These are phyloP conservation scores for Pholiota conissans DNA, from an alignment of 768 basidiomycete genomes.

Conservation along the genomic window DNA sequence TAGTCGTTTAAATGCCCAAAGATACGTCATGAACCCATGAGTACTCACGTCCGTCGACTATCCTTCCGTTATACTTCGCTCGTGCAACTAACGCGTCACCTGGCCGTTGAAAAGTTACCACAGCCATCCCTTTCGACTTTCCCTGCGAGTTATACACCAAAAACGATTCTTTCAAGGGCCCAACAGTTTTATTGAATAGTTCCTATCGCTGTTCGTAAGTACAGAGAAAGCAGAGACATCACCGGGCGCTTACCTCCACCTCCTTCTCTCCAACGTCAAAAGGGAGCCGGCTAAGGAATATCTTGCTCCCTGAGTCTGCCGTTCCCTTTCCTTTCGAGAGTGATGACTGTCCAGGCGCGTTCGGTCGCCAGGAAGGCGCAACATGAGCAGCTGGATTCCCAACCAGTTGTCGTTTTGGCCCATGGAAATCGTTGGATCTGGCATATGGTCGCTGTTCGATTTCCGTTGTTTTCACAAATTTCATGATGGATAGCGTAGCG, in stretches of 20 bases:
- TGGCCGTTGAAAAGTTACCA: constrained; percentile 64
- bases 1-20: neutral
- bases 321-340: constrained; percentile 30
- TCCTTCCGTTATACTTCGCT: constrained; percentile 72
- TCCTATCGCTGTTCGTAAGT: constrained; percentile 42
- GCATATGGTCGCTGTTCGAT: constrained; percentile 13
- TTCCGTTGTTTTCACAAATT: neutral
- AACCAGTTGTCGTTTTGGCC: constrained; percentile 53
- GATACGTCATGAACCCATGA: neutral
- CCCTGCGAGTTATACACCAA: constrained; percentile 77
- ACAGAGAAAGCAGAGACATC: neutral
- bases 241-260: constrained; percentile 51
- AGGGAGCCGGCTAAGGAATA: constrained; percentile 65
- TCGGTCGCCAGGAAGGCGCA: constrained; percentile 61
- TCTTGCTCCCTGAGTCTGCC: constrained; percentile 56
- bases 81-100: constrained; percentile 65
- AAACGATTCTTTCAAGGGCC: constrained; percentile 69
- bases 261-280: constrained; percentile 69
- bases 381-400: constrained; percentile 57
- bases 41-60: constrained; percentile 64
- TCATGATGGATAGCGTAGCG: neutral
- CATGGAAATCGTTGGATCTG: constrained; percentile 49
- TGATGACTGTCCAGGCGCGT: constrained; percentile 19
- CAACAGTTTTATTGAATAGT: constrained; percentile 74
- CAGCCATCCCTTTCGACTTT: constrained; percentile 77